A percentile compares a stretch with the other conserved stretches of the same genome.
These are phyloP conservation scores for Ogataea corticis DNA, from an alignment of 805 yeast genomes.

Conservation along the genomic window DNA sequence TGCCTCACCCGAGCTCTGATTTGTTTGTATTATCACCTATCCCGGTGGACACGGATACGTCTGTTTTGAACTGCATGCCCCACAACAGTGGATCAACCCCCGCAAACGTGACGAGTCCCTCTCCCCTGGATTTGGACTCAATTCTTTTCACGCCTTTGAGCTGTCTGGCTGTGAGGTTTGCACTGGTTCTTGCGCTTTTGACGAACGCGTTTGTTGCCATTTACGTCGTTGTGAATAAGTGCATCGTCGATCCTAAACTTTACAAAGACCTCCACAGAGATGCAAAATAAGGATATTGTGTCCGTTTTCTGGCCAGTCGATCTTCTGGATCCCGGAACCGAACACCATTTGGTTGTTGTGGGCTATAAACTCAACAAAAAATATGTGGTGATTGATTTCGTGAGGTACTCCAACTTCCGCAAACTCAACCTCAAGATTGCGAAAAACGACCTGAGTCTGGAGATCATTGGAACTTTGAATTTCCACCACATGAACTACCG, in stretches of 20 bases:
- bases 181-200: background rate
- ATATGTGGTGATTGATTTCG: slow-evolving; percentile 28
- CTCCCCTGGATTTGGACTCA: too few species aligned
- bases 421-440: slow-evolving; percentile 17
- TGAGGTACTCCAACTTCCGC: slow-evolving; percentile 17
- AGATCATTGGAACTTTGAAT: slow-evolving; percentile 31
- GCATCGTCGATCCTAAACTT: slow-evolving; percentile 7
- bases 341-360: slow-evolving; percentile 22
- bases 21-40: too few species aligned
- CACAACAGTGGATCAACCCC: slow-evolving; percentile 1
- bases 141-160: background rate
- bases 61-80: background rate
- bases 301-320: slow-evolving; percentile 37
- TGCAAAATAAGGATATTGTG: slow-evolving; percentile 1
- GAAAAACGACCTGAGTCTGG: slow-evolving; percentile 24
- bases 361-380: slow-evolving; percentile 31
- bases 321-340: slow-evolving; percentile 9
- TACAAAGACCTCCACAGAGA: background rate
- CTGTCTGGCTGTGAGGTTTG: background rate
- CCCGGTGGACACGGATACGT: background rate
- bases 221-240: slow-evolving; percentile 5
- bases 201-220: background rate
- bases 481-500: slow-evolving; percentile 18
- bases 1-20: too few species aligned
- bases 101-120: slow-evolving; percentile 1